Base-by-base conservation (phyloP, 2,329 filamentous ascomycete species). In the Coleophoma eucalyptorum region DNA sequence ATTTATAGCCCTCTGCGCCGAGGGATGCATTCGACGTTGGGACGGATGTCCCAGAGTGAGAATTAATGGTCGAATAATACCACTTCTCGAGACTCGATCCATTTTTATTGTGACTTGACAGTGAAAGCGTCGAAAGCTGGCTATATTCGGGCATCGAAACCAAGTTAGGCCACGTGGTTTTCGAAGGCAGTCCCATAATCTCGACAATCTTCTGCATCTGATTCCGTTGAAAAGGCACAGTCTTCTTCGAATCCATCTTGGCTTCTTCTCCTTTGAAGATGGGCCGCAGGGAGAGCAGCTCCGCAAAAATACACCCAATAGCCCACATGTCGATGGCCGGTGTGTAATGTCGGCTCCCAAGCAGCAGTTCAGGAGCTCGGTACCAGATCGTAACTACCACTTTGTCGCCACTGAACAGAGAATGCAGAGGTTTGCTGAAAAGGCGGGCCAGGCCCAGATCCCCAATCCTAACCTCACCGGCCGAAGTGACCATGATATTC, bases 321-420 rank as follows among this genome's bases (percentile, higher is more conserved):
- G 94, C 94, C 94, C 94, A 99, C 69, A 97, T 84, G 68, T 99
- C 94, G 57, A 99, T 90, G 19, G 94, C 93, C 0, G 94, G 92
- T 0, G 94, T 97, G 72, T 99, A 99, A 69, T 99, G 94, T n/a
- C 89, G 82, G 46, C 87, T 90, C 2, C 94, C 94, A 3, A 99
- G 82, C 1, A 99, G 81, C 4, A 99, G 78, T 69, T 99, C 94
- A 0, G 94, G 94, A 0, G 94, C 94, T 19, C 94, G 89, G 64
- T 99, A 99, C 94, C 94, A 99, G 56, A 99, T 99, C 0, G 94
- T 99, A 13, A 99, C 94, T 48, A 99, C 94, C 2, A 99, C 94
- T 67, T 99, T 99, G 62, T 99, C 94, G 48, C 94, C 94, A 16
- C 84, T 89, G 69, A 94, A 99, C 1, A 99, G 80, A 0, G 89